phyloP scores from a whole-genome alignment of 306 rosid genomes.

The Ochetophila trinervis region DNA sequence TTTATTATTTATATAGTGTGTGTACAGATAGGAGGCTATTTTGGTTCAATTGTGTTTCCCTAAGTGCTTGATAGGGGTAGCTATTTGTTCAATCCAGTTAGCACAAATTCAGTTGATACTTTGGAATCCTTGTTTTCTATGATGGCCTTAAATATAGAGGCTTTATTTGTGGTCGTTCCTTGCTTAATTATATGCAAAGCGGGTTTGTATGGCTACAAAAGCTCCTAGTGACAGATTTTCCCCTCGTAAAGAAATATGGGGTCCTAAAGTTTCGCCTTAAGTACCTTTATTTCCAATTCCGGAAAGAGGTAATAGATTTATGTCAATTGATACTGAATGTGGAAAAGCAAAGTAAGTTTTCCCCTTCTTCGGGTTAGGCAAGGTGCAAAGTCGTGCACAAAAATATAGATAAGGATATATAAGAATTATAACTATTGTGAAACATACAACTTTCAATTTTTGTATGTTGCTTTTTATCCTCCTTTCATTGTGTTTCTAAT shows the following conservation, averaged over 20 bases:
- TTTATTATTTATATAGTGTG: background rate
- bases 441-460: background rate
- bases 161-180: background rate
- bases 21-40: background rate
- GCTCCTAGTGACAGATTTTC: background rate
- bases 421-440: background rate
- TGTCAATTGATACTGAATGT: background rate
- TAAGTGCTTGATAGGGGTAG: background rate
- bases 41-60: background rate
- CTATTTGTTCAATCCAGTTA: background rate
- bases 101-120: background rate
- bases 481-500: constrained; percentile 6
- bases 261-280: background rate
- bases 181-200: too few species aligned
- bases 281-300: background rate
- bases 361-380: background rate
- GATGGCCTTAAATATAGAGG: background rate
- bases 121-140: background rate
- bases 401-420: background rate
- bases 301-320: background rate
- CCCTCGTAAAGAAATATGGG: background rate
- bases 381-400: background rate
- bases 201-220: background rate
- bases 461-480: constrained; percentile 13
- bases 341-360: too few species aligned